Conservation (phyloP, 139 green algal genomes). For the Tetradesmus lagerheimii region DNA sequence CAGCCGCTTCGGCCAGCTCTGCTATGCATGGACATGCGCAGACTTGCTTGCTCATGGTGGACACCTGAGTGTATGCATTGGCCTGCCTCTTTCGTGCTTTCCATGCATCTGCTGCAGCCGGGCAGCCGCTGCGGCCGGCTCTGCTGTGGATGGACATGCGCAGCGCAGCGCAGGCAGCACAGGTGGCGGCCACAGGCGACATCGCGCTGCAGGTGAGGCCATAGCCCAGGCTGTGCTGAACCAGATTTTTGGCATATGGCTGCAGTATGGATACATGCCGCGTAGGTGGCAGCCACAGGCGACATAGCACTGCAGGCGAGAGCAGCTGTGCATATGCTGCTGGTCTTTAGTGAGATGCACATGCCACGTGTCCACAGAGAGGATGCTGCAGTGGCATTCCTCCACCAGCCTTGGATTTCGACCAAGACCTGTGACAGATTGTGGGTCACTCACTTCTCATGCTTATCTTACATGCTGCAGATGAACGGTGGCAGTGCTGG, state of each 20-base stretch:
- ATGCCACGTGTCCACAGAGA: too few relatives aligned
- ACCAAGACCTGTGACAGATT: too few relatives aligned
- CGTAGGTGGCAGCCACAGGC: constrained; percentile 59
- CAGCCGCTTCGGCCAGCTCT: constrained; percentile 73
- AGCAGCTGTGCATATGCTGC: too few relatives aligned
- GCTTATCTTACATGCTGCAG: too few relatives aligned
- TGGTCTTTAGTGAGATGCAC: too few relatives aligned
- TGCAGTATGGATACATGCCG: too few relatives aligned
- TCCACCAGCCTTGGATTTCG: too few relatives aligned
- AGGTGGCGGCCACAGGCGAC: constrained; percentile 66
- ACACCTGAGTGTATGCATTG: not conserved
- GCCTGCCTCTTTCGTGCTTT: not conserved
- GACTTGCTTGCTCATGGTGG: too few relatives aligned
- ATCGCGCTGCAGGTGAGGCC: constrained; percentile 67
- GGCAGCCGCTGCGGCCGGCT: constrained; percentile 70
- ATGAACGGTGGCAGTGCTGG: constrained; percentile 81
- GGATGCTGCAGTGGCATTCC: too few relatives aligned
- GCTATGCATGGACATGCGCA: constrained; percentile 79
- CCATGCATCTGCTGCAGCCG: constrained; percentile 36
- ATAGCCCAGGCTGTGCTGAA: too few relatives aligned
- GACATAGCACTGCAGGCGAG: constrained; percentile 70
- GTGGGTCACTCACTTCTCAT: too few relatives aligned
- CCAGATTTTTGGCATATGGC: too few relatives aligned
- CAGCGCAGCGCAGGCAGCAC: constrained; percentile 67
- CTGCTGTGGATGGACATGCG: constrained; percentile 91